Evolutionary conservation across 2,329 filamentous ascomycete species (phyloP).

Genomic region (Bipolaris cookei): DNA sequence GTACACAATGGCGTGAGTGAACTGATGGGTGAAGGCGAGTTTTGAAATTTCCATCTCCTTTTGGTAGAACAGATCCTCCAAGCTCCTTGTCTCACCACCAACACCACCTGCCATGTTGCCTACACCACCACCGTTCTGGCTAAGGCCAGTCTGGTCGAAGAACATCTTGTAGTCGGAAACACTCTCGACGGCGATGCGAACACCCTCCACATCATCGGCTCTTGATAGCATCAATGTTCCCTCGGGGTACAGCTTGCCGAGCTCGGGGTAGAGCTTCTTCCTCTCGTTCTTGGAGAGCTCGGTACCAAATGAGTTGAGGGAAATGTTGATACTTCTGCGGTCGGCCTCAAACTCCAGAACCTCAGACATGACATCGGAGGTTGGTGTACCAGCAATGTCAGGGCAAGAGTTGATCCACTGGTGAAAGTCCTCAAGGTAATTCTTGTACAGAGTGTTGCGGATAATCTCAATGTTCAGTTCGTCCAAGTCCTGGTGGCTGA

Average conservation of each 20-base stretch:
- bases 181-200: constrained; percentile 90
- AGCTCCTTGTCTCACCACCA: constrained; percentile 81
- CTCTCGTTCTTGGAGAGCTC: constrained; percentile 92
- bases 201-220: constrained; percentile 93
- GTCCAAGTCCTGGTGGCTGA: constrained; percentile 95
- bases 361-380: constrained; percentile 92
- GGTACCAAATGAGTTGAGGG: constrained; percentile 96
- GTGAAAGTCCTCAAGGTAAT: constrained; percentile 98
- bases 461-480: constrained; percentile 99
- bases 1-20: constrained; percentile 93
- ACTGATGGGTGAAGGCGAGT: constrained; percentile 91
- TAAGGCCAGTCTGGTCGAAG: constrained; percentile 88
- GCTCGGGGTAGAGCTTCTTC: constrained; percentile 93
- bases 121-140: constrained; percentile 73
- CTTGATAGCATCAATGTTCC: constrained; percentile 93
- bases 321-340: constrained; percentile 97
- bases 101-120: constrained; percentile 85
- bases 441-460: constrained; percentile 98
- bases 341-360: constrained; percentile 97
- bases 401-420: constrained; percentile 89
- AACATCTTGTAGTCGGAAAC: constrained; percentile 93
- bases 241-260: constrained; percentile 91
- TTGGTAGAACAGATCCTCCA: constrained; percentile 98
- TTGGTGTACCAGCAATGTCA: constrained; percentile 86
- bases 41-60: constrained; percentile 99